Conservation (phyloP, 2,329 filamentous ascomycete genomes). For the Pseudopithomyces chartarum region DNA sequence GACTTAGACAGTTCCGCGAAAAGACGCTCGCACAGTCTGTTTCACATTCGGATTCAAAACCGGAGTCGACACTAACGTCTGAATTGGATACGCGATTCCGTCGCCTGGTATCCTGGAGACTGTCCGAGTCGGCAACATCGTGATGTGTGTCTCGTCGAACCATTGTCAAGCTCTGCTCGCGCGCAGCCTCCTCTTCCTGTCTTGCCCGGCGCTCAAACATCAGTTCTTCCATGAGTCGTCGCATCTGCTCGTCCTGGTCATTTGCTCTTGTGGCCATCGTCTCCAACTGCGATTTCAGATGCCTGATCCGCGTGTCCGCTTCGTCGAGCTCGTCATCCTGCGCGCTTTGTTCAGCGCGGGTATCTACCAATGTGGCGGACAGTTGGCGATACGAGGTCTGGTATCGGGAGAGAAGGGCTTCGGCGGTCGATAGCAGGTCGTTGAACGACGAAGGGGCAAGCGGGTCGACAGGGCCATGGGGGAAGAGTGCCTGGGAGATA, state of each 20-base stretch:
- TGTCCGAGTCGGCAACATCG: not conserved
- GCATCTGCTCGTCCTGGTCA: conserved; percentile 62
- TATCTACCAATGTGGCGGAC: conserved; percentile 52
- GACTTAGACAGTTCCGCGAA: conserved; percentile 45
- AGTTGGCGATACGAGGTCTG: conserved; percentile 60
- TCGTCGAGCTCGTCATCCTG: conserved; percentile 67
- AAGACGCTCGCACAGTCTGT: conserved; percentile 52
- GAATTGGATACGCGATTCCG: conserved; percentile 43
- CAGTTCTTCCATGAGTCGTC: conserved; percentile 39
- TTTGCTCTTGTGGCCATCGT: conserved; percentile 61
- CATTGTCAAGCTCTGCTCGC: conserved; percentile 37
- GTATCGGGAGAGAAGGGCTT: conserved; percentile 58
- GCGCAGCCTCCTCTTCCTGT: conserved; percentile 41
- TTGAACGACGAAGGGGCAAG: conserved; percentile 61
- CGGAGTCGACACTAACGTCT: conserved; percentile 56
- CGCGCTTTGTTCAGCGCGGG: conserved; percentile 60
- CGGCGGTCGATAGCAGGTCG: conserved; percentile 61
- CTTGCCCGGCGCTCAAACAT: conserved; percentile 39
- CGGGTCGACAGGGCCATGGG: conserved; percentile 54
- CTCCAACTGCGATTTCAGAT: conserved; percentile 65
- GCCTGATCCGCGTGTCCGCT: conserved; percentile 60
- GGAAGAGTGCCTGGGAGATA: conserved; percentile 60
- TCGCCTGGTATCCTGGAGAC: conserved; percentile 21
- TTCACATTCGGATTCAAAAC: conserved; percentile 64
- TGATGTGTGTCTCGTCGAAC: conserved; percentile 23